Evolutionary conservation across 176 grass and related monocot species (phyloP).

Genomic region (Typha latifolia): DNA sequence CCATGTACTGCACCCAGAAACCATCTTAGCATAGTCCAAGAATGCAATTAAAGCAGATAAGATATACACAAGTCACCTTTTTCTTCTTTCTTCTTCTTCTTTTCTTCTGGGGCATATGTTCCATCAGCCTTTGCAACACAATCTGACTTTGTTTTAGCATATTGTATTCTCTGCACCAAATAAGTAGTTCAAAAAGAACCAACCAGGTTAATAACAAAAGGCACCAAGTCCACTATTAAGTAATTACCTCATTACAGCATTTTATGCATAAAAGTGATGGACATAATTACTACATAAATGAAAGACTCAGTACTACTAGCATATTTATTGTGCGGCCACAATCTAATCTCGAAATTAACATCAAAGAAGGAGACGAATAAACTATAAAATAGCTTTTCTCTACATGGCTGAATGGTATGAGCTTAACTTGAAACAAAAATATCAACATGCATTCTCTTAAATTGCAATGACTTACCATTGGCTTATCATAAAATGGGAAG

Average conservation of each 20-base stretch:
- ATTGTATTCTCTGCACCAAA: slow-evolving; percentile 64
- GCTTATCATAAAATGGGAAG: slow-evolving; percentile 92
- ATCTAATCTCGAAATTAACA: too few relatives aligned
- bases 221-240: not conserved
- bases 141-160: slow-evolving; percentile 86
- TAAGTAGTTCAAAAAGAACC: slow-evolving; percentile 4
- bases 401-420: too few relatives aligned
- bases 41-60: not conserved
- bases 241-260: too few relatives aligned
- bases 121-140: slow-evolving; percentile 88
- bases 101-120: slow-evolving; percentile 73
- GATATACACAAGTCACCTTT: slow-evolving; percentile 48
- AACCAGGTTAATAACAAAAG: not conserved
- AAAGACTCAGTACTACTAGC: too few relatives aligned
- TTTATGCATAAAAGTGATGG: too few relatives aligned
- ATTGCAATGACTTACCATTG: slow-evolving; percentile 40
- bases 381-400: too few relatives aligned
- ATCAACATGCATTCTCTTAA: not conserved
- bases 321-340: too few relatives aligned
- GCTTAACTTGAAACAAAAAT: too few relatives aligned
- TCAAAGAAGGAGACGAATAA: too few relatives aligned
- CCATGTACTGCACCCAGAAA: not conserved
- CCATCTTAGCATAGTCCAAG: slow-evolving; percentile 1
- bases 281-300: too few relatives aligned
- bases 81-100: slow-evolving; percentile 95